Evolutionary conservation across 805 yeast genomes (phyloP).

Genomic region (Candida insectorum): DNA sequence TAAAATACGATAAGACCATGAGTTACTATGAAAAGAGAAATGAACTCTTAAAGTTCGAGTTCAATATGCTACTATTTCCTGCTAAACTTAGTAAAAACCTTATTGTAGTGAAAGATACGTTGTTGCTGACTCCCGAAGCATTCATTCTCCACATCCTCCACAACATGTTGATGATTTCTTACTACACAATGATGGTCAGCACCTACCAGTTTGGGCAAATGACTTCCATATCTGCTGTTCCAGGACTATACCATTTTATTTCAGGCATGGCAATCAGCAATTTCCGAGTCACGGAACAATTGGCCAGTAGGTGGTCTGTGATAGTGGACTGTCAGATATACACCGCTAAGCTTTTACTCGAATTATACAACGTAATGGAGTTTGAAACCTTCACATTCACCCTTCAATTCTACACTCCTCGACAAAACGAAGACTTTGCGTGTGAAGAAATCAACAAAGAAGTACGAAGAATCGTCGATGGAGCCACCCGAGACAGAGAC

Average conservation of each 20-base stretch:
- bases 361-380: constrained; percentile 18
- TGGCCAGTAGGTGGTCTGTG: constrained; percentile 16
- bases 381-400: constrained; percentile 17
- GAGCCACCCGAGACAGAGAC: constrained; percentile 10
- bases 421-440: constrained; percentile 11
- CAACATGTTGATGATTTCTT: constrained; percentile 16
- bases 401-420: constrained; percentile 11
- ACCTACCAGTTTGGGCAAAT: constrained; percentile 12
- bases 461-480: constrained; percentile 8
- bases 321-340: constrained; percentile 15
- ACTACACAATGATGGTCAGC: constrained; percentile 14
- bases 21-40: constrained; percentile 7
- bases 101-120: constrained; percentile 16
- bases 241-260: constrained; percentile 20
- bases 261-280: constrained; percentile 20
- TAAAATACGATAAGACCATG: constrained; percentile 7
- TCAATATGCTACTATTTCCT: constrained; percentile 20
- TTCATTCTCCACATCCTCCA: constrained; percentile 18
- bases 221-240: constrained; percentile 17
- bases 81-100: constrained; percentile 18
- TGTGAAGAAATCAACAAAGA: constrained; percentile 6
- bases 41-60: constrained; percentile 16
- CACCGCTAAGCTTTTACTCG: constrained; percentile 14
- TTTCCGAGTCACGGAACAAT: constrained; percentile 13
- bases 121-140: constrained; percentile 18